Conservation (phyloP, 2,329 filamentous ascomycete species). For the Beauveria scarabaeidicola region DNA sequence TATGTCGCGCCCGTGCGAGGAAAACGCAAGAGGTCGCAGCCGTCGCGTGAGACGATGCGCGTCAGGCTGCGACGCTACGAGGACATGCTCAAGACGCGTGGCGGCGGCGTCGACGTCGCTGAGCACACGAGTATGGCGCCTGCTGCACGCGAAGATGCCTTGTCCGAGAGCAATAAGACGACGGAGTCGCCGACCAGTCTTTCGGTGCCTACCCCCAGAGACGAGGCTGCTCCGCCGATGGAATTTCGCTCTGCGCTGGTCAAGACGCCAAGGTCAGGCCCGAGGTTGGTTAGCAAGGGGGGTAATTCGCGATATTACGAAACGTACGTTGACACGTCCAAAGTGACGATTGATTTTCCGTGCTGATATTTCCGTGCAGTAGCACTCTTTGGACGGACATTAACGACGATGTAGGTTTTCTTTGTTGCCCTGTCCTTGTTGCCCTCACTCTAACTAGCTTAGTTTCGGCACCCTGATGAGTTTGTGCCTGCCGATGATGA, state of each 20-base stretch:
- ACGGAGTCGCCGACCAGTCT: neutral
- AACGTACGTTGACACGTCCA: neutral
- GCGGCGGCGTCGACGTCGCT: slow-evolving; percentile 4
- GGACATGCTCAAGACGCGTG: slow-evolving; percentile 10
- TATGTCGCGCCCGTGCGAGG: slow-evolving; percentile 23
- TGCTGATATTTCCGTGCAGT: slow-evolving; percentile 4
- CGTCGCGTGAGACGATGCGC: slow-evolving; percentile 39
- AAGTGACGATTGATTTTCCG: slow-evolving; percentile 31
- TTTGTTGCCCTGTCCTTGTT: neutral
- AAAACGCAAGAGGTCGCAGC: slow-evolving; percentile 18
- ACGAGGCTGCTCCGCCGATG: neutral
- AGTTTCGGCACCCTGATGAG: slow-evolving; percentile 8
- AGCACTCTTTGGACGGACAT: slow-evolving; percentile 62
- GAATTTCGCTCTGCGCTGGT: neutral
- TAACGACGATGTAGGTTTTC: slow-evolving; percentile 49
- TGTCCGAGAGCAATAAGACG: neutral
- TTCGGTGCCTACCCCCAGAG: neutral
- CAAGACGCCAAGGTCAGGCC: neutral
- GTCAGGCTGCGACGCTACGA: slow-evolving; percentile 56
- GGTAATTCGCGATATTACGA: slow-evolving; percentile 12
- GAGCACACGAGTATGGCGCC: neutral
- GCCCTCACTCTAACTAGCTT: neutral
- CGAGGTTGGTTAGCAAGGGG: slow-evolving; percentile 2
- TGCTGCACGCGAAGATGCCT: neutral
- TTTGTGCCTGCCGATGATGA: neutral